Evolutionary conservation across 768 basidiomycete species (phyloP).

Genomic region (Boletus huronensis): DNA sequence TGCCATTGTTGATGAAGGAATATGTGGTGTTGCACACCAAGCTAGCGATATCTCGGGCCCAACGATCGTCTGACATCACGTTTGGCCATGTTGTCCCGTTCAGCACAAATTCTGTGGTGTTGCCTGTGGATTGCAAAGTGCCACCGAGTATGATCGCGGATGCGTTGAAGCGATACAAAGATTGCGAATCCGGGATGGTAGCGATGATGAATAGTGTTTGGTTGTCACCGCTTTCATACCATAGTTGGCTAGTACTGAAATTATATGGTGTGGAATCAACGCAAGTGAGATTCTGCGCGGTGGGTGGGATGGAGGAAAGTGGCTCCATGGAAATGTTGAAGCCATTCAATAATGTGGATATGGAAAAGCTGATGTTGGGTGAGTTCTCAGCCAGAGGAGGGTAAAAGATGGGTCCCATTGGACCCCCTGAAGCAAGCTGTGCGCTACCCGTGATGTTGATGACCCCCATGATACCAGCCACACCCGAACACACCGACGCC

Average conservation of each 20-base stretch:
- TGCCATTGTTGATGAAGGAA: too few relatives aligned
- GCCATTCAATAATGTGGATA: not conserved
- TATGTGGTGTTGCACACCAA: not conserved
- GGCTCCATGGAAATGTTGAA: conserved; percentile 4
- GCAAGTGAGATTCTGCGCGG: not conserved
- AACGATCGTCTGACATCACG: too few relatives aligned
- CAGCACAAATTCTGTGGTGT: too few relatives aligned
- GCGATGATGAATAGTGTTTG: too few relatives aligned
- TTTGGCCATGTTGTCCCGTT: too few relatives aligned
- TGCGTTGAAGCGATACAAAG: too few relatives aligned
- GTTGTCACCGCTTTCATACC: not conserved
- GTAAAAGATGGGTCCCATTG: not conserved
- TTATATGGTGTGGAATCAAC: not conserved
- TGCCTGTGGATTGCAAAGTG: too few relatives aligned
- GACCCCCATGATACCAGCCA: not conserved
- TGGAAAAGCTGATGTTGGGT: not conserved
- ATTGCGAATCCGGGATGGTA: too few relatives aligned
- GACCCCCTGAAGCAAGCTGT: not conserved
- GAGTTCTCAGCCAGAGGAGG: not conserved
- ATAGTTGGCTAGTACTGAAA: not conserved
- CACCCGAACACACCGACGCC: not conserved
- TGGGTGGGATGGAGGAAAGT: not conserved
- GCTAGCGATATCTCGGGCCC: not conserved
- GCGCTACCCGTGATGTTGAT: not conserved
- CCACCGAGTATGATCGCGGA: too few relatives aligned